phyloP scores from a whole-genome alignment of 1,284 basidiomycete genomes.

The Xerocomus minutiporus region DNA sequence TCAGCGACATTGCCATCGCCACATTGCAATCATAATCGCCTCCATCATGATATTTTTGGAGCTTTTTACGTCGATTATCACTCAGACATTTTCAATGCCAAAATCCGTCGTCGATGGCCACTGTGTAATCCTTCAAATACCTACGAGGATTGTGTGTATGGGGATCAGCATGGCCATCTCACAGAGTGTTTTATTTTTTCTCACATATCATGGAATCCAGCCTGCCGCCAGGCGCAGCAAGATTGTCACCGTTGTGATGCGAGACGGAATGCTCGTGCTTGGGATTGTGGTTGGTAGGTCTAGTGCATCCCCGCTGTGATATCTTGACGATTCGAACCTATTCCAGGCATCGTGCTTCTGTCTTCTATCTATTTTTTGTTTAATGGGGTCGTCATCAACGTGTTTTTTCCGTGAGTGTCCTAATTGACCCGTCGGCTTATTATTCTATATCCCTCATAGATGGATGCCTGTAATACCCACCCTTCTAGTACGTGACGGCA shows the following conservation, averaged over 20 bases:
- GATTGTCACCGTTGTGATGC: slow-evolving; percentile 13
- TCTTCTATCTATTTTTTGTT: slow-evolving; percentile 7
- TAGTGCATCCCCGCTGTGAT: neutral
- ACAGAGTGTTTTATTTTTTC: slow-evolving; percentile 13
- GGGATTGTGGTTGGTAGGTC: slow-evolving; percentile 8
- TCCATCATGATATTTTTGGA: slow-evolving; percentile 3
- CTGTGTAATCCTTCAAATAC: slow-evolving; percentile 10
- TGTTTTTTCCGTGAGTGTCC: slow-evolving; percentile 18
- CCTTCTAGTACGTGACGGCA: slow-evolving; percentile 12
- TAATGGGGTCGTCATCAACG: slow-evolving; percentile 9
- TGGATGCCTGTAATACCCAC: slow-evolving; percentile 15
- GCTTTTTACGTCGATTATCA: neutral
- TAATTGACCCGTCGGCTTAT: neutral
- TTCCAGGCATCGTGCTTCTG: slow-evolving; percentile 6
- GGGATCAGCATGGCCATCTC: slow-evolving; percentile 11
- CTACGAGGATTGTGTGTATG: neutral
- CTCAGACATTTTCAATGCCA: slow-evolving; percentile 2
- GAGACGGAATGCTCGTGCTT: slow-evolving; percentile 20
- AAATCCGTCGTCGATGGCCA: slow-evolving; percentile 8
- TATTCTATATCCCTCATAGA: slow-evolving; percentile 2
- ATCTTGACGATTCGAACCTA: neutral
- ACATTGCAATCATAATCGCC: slow-evolving; percentile 1
- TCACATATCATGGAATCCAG: slow-evolving; percentile 20
- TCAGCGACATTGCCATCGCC: slow-evolving; percentile 2
- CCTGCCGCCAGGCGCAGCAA: slow-evolving; percentile 14